Evolutionary conservation across 208 protist genomes (phyloP).

Genomic region (Crithidia brevicula): DNA sequence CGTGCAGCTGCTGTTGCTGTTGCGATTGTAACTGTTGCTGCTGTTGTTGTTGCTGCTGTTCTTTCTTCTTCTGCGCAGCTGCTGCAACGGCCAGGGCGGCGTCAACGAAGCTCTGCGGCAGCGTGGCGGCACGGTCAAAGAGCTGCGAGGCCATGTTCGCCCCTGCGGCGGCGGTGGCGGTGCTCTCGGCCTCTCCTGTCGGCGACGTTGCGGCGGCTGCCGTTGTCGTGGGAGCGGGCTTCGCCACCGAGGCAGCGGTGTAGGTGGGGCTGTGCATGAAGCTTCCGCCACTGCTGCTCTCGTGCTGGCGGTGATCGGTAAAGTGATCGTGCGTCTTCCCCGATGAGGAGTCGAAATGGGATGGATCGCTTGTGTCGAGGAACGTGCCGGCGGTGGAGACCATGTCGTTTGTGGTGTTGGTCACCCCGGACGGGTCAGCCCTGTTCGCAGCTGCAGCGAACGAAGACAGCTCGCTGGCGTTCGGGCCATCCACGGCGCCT

Average conservation of each 20-base stretch:
- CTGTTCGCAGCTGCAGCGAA: neutral
- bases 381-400: neutral
- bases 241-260: neutral
- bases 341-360: neutral
- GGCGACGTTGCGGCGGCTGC: too few relatives aligned
- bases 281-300: neutral
- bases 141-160: constrained; percentile 21
- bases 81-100: constrained; percentile 42
- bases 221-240: neutral
- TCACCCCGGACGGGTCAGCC: neutral
- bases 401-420: neutral
- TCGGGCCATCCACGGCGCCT: neutral
- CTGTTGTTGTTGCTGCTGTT: constrained; percentile 15
- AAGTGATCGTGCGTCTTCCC: neutral
- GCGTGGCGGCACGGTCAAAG: constrained; percentile 44
- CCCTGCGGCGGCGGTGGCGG: neutral
- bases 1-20: neutral
- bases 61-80: constrained; percentile 21
- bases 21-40: constrained; percentile 15
- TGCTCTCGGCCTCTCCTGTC: neutral
- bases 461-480: neutral
- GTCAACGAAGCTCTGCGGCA: constrained; percentile 55
- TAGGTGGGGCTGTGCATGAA: neutral
- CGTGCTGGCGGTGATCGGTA: too few relatives aligned
- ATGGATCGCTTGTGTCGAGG: neutral